These are phyloP conservation scores for Talaromyces islandicus DNA, from an alignment of 2,329 filamentous ascomycete species.

Conservation along the genomic window DNA sequence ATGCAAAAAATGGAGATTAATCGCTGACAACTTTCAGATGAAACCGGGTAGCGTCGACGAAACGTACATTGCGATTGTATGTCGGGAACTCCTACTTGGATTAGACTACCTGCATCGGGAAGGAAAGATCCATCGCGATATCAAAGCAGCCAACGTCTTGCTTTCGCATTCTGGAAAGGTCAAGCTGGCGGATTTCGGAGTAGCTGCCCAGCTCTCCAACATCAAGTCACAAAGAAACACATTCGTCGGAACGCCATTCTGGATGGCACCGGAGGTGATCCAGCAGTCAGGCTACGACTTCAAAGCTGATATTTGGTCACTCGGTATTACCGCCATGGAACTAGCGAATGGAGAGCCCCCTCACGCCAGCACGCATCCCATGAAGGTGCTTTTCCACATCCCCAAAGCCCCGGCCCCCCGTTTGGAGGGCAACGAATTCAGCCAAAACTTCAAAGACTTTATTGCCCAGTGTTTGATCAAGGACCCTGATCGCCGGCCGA, in stretches of 20 bases:
- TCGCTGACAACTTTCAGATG: constrained; percentile 50
- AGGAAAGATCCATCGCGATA: constrained; percentile 93
- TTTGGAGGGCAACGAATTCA: constrained; percentile 74
- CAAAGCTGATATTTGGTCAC: constrained; percentile 89
- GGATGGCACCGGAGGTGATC: constrained; percentile 95
- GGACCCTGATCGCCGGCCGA: constrained; percentile 76
- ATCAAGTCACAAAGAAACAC: constrained; percentile 97
- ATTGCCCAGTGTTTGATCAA: constrained; percentile 86
- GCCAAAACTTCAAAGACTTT: constrained; percentile 90
- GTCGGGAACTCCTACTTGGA: constrained; percentile 80
- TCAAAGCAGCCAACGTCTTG: constrained; percentile 95
- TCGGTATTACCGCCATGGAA: constrained; percentile 88
- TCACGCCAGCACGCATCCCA: constrained; percentile 76
- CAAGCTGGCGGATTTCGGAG: constrained; percentile 94
- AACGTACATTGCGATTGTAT: constrained; percentile 87
- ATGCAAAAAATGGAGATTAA: not conserved
- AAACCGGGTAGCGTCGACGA: constrained; percentile 88
- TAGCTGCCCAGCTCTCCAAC: constrained; percentile 91
- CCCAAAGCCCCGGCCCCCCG: constrained; percentile 81
- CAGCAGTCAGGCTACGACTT: constrained; percentile 79
- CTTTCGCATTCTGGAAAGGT: constrained; percentile 86
- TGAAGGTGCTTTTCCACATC: constrained; percentile 90
- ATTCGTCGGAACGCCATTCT: constrained; percentile 94
- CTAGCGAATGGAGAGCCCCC: constrained; percentile 86
- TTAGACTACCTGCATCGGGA: constrained; percentile 90